Base-by-base conservation (phyloP, 805 yeast genomes). In the Starmera amethionina region DNA sequence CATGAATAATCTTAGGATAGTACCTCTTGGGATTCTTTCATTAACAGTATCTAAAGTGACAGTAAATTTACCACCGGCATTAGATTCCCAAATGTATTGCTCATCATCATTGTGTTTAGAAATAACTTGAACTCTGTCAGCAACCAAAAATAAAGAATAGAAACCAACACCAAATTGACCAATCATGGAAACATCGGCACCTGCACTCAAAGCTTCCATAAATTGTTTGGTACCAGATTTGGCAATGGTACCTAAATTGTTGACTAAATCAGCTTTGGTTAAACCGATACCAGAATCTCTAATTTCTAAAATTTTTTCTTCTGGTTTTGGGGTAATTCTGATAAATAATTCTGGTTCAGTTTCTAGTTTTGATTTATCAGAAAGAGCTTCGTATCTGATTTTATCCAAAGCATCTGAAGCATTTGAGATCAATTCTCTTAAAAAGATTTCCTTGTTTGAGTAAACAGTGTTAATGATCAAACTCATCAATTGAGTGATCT, bases 151-250 rank as follows among this genome's bases (percentile, higher is more conserved):
- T 54, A 90, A 76, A 41, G 99, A 93, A 82, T 93, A 93, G 90
- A 93, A 93, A 81, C 99, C 99, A 58, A 93, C 98, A 88, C 99
- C 99, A 75, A 93, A 93, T 75, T 93, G 98, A 79, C 99, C 99
- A 73, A 93, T 93, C 98, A 93, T 93, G 50, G 97, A 89, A 48
- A 93, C 97, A 68, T 93, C 99, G 47, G 99, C 98, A 73, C 98
- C 98, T 51, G 97, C 97, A 52, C 95, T 82, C 52, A 94, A 77
- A 53, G 98, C 98, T 74, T 93, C 98, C 98, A 93, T 93, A 70
- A 93, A 93, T 56, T 95, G 87, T 75, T 93, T 93, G 58, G 99
- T 93, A 73, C 99, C 99, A 52, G 99, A 93, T 74, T 93, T 93
- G 63, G 99, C 99, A 64, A 93, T 93, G 53, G 97, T 93, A 82